Percentiles rank a stretch among this genome's conserved stretches.
phyloP scores from a whole-genome alignment of 83 land plant species.

The Picea mariana region DNA sequence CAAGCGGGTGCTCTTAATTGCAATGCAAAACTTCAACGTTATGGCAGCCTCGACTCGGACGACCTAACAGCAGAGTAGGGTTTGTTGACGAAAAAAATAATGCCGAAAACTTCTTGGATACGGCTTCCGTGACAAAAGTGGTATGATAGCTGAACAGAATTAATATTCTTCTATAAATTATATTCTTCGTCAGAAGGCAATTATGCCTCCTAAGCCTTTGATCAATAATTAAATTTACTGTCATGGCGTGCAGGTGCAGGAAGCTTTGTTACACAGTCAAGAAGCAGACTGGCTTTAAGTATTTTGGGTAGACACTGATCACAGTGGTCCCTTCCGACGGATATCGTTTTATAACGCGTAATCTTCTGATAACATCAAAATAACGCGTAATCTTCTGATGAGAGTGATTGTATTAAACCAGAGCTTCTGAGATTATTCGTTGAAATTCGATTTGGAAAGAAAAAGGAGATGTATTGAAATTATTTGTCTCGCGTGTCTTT shows the following conservation, averaged over 20 bases:
- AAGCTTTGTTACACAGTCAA: slow-evolving; percentile 10
- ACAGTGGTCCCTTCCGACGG: too few species aligned
- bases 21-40: background rate
- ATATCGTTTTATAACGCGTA: too few species aligned
- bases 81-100: background rate
- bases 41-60: background rate
- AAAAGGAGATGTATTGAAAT: too few species aligned
- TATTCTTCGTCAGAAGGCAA: background rate
- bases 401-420: too few species aligned
- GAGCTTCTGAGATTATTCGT: too few species aligned
- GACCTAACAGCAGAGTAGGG: slow-evolving; percentile 4
- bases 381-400: too few species aligned
- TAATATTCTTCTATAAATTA: background rate
- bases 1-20: background rate
- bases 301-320: slow-evolving; percentile 9
- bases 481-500: too few species aligned
- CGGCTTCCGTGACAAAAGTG: background rate
- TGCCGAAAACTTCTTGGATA: background rate
- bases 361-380: too few species aligned
- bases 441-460: too few species aligned
- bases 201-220: background rate
- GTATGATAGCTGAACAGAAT: background rate
- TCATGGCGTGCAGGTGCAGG: slow-evolving; percentile 7
- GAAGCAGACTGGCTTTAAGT: slow-evolving; percentile 13
- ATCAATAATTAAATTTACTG: background rate